A percentile compares a stretch with the other conserved stretches of the same genome.
These are phyloP conservation scores for Lasiodiplodia theobromae DNA, from an alignment of 2,329 filamentous ascomycete genomes.

Conservation along the genomic window DNA sequence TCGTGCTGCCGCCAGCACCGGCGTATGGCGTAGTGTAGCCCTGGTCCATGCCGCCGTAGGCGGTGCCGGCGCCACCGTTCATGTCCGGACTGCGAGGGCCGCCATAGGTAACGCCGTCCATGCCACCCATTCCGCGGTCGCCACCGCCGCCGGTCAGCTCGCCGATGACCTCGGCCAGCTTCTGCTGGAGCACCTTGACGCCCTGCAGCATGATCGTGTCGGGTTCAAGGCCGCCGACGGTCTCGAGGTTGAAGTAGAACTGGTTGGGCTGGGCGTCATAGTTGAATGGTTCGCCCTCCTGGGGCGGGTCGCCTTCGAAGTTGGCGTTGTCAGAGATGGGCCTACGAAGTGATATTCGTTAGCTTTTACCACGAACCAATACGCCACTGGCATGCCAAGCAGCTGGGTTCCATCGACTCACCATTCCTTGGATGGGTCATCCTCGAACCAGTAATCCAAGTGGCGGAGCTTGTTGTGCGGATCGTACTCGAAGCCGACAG, in stretches of 20 bases:
- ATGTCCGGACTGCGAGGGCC: slow-evolving; percentile 69
- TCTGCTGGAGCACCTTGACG: slow-evolving; percentile 87
- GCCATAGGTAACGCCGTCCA: slow-evolving; percentile 57
- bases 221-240: slow-evolving; percentile 84
- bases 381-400: not conserved
- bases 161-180: slow-evolving; percentile 81
- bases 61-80: slow-evolving; percentile 47
- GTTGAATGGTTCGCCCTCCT: slow-evolving; percentile 87
- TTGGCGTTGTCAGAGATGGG: slow-evolving; percentile 81
- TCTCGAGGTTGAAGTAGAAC: slow-evolving; percentile 96
- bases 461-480: slow-evolving; percentile 95
- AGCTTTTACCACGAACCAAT: not conserved
- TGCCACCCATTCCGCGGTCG: slow-evolving; percentile 50
- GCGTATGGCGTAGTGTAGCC: slow-evolving; percentile 76
- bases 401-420: slow-evolving; percentile 53
- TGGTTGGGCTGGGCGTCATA: slow-evolving; percentile 83
- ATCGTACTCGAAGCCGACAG: slow-evolving; percentile 97
- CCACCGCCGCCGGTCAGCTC: slow-evolving; percentile 64
- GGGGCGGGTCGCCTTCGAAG: slow-evolving; percentile 75
- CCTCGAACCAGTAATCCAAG: slow-evolving; percentile 93
- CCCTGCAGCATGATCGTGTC: slow-evolving; percentile 89
- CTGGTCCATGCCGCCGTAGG: slow-evolving; percentile 61
- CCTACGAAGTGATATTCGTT: slow-evolving; percentile 54
- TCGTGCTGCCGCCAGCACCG: slow-evolving; percentile 32
- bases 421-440: slow-evolving; percentile 84